phyloP scores from a whole-genome alignment of 164 flowering plant genomes.

The Taxillus chinensis region DNA sequence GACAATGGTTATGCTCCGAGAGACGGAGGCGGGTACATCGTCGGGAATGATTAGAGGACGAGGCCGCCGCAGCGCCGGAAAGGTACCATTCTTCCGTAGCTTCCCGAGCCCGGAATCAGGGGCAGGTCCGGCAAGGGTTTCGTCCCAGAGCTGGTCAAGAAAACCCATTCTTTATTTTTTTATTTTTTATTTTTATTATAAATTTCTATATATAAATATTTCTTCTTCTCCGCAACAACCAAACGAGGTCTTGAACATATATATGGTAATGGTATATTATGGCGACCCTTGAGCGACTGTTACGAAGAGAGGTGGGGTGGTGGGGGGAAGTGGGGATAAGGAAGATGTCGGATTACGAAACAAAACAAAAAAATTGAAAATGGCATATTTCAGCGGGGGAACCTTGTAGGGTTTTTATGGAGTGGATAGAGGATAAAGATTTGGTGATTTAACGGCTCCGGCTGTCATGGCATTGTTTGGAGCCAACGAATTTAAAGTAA shows the following conservation, averaged over 20 bases:
- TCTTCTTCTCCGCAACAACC: constrained; percentile 21
- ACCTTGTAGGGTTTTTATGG: too few species aligned
- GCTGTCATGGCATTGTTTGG: too few species aligned
- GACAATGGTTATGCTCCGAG: constrained; percentile 54
- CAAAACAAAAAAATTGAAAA: not conserved
- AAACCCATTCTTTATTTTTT: constrained; percentile 40
- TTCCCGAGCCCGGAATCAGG: constrained; percentile 57
- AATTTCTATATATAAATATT: not conserved
- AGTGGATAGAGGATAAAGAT: too few species aligned
- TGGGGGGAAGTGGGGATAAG: not conserved
- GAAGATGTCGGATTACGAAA: not conserved
- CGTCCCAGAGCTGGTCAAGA: constrained; percentile 79
- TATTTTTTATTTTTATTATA: not conserved
- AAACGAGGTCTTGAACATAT: not conserved
- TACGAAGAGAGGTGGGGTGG: constrained; percentile 11
- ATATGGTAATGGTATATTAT: not conserved
- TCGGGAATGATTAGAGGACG: not conserved
- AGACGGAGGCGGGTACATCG: constrained; percentile 23
- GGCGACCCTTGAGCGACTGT: constrained; percentile 14
- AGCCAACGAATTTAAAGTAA: too few species aligned
- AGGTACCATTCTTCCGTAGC: constrained; percentile 42
- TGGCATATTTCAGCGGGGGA: too few species aligned
- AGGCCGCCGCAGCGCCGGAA: constrained; percentile 16
- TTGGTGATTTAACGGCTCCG: too few species aligned
- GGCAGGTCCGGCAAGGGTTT: constrained; percentile 73